Conservation (phyloP, 192 early-diverging fungal species). For the Linnemannia elongata region DNA sequence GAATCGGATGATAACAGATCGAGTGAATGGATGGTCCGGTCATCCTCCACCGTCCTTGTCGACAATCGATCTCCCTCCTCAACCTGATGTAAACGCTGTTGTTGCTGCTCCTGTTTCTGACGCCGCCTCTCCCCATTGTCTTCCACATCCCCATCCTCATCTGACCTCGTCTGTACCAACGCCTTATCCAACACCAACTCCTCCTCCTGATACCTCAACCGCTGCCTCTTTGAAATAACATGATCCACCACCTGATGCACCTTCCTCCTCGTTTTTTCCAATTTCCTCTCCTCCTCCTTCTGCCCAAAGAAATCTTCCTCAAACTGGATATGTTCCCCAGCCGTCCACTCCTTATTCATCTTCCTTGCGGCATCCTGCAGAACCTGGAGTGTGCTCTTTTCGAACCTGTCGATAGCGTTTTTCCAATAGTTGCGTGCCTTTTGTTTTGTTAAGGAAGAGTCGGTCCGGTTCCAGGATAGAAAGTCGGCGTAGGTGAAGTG, state of each 20-base stretch:
- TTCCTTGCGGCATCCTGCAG: neutral
- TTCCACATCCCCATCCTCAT: neutral
- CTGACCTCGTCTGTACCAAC: neutral
- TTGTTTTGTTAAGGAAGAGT: neutral
- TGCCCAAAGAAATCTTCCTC: neutral
- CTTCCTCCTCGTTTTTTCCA: neutral
- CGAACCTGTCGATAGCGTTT: neutral
- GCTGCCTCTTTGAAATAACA: neutral
- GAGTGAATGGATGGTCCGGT: neutral
- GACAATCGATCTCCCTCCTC: neutral
- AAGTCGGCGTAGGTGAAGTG: neutral
- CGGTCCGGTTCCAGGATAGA: neutral
- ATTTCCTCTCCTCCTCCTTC: neutral
- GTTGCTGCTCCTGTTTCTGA: neutral
- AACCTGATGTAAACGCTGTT: neutral
- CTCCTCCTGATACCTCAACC: neutral
- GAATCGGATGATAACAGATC: neutral
- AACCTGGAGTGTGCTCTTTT: neutral
- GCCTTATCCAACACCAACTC: neutral
- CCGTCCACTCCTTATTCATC: neutral
- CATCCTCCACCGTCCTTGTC: neutral
- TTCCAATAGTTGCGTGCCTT: neutral
- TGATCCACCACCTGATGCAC: conserved; percentile 1
- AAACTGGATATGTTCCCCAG: neutral
- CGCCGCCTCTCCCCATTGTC: neutral